Evolutionary conservation across 2,329 filamentous ascomycete species (phyloP), one percentile per base, ranked within the genome.

Genomic region (Epichloe coenophiala): DNA sequence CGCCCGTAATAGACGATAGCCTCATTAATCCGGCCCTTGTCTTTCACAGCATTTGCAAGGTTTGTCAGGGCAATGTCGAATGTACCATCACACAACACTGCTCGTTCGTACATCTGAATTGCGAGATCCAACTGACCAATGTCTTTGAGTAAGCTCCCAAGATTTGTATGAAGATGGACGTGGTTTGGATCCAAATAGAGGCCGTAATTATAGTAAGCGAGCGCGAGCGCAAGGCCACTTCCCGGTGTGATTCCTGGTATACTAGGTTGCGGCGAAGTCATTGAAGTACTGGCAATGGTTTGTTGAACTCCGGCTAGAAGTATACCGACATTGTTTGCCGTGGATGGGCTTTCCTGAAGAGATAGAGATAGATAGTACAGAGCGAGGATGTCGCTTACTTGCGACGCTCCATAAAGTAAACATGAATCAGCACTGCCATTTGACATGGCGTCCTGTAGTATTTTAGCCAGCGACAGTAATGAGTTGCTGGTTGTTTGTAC

Each of bases 21-120:
- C 63, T 98, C 93, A 51, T 82, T 86, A 57, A 97, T 88, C 42
- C 87, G 81, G 2, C 93, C 93, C 58, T 94, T 88, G 64, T 98
- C 93, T 66, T 98, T 98, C 57, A 98, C 90, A 8, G 93, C 93
- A 64, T 98, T 98, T 50, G 93, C 93, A 21, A 98, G 75, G 61
- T 98, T 98, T 4, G 93, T 95, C 50, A 98, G 71, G 36, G 93
- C 93, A 61, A 98, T 98, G 61, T 98, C 93, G 61, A 98, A 98
- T 23, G 83, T 87, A n/a, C 82, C 81, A 65, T 98, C 93, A 63
- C 90, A 97, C 3, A 80, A 77, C 13, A 98, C 93, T 11, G 93
- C 93, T 57, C 88, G 83, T 67, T 97, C 89, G 62, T 98, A 98
- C 91, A 98, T 97, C 56, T 84, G 83, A 59, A 98, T 96, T 1